A percentile compares a stretch with the other conserved stretches of the same genome.
Conservation (phyloP, 1,139 yeast genomes). For the Blastobotrys buckinghamii region DNA sequence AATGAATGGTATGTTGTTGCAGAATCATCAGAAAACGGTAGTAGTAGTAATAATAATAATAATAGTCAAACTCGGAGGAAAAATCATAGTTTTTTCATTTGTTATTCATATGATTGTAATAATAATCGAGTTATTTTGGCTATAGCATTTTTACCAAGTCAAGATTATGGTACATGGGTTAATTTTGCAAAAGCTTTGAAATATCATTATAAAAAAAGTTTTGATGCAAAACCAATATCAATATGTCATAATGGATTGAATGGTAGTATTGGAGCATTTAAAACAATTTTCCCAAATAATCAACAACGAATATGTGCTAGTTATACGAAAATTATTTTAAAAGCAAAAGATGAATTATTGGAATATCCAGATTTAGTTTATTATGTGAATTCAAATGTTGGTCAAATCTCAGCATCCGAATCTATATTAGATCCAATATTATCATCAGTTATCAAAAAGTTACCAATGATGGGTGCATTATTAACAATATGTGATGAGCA, state of each 20-base stretch:
- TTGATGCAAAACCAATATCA: neutral
- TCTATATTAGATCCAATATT: neutral
- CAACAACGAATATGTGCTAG: neutral
- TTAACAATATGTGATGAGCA: slow-evolving; percentile 1
- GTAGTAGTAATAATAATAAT: neutral
- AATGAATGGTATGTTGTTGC: slow-evolving; percentile 5
- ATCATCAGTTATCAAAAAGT: neutral
- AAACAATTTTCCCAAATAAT: neutral
- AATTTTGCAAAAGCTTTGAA: slow-evolving; percentile 1
- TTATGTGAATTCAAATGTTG: neutral
- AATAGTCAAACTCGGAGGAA: no score
- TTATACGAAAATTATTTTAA: neutral
- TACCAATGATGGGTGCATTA: slow-evolving; percentile 4
- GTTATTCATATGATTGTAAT: slow-evolving; percentile 1
- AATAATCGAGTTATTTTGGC: neutral
- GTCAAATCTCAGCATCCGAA: neutral
- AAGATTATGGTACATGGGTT: neutral
- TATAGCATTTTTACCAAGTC: slow-evolving; percentile 1
- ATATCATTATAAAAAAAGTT: neutral
- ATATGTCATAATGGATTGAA: neutral
- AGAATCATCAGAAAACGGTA: neutral
- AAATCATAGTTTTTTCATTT: neutral
- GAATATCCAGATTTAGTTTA: neutral
- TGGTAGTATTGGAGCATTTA: neutral
- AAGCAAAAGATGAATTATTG: neutral